Evolutionary conservation across 1,284 basidiomycete genomes (phyloP), one percentile per base, ranked within the genome.

Genomic region (Inonotus obliquus): DNA sequence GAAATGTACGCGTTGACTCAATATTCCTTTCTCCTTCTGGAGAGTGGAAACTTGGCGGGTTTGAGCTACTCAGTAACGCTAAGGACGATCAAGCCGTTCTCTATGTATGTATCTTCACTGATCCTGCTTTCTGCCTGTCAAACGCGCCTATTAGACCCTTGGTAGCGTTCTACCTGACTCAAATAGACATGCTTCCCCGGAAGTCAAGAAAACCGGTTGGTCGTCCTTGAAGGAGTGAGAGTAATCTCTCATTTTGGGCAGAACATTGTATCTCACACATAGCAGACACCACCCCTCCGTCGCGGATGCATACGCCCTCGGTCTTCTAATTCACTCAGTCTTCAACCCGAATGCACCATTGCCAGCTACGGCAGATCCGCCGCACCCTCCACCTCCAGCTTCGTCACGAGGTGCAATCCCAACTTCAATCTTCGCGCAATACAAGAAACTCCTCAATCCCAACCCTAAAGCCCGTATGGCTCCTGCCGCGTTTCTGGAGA

Each of bases 11-110:
- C 60, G 77, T 85, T 3, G 84, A 87, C 61, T 87, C 91, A 1
- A 83, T 99, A 65, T 98, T 97, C 71, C 84, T 98, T 62, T 90
- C 92, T 5, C 85, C 86, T 0, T 92, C 94, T 0, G 93, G 96
- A 21, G 97, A 99, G 77, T 99, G 96, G 96, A 91, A 91, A 70
- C 77, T 99, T 9, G 96, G 91, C 35, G 96, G 96, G 1, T 96
- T 99, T 69, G 97, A 99, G 68, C 75, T 96, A 0, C 75, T 98
- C 68, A 96, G 91, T 68, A 91, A 81, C 68, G 79, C 88, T 2
- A 89, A 84, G 69, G 93, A 96, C 60, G 84, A 89, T n/a, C 72
- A 79, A 52, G 81, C 89, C 10, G 80, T 91, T 27, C 75, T 95
- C 71, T 93, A 93, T 78, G 92, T 94, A 74, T 74, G 87, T 76